These are phyloP conservation scores for Lactifluus volemus DNA, from an alignment of 768 basidiomycete genomes.

Conservation along the genomic window DNA sequence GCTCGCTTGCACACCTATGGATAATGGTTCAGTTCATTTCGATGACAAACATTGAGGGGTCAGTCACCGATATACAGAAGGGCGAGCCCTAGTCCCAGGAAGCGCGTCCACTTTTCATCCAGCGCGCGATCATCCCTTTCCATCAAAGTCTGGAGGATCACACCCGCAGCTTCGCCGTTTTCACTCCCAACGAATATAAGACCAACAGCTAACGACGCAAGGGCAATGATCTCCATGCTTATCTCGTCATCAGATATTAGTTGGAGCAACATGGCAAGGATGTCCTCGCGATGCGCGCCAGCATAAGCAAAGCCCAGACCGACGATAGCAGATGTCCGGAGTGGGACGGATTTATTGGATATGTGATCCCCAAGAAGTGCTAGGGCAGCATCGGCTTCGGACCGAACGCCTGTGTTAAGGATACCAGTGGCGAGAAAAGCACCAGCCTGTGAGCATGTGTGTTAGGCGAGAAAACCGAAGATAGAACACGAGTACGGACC, in stretches of 20 bases:
- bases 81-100: slow-evolving; percentile 83
- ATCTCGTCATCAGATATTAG: slow-evolving; percentile 71
- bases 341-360: slow-evolving; percentile 72
- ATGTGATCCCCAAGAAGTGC: slow-evolving; percentile 87
- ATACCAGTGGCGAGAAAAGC: slow-evolving; percentile 93
- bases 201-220: slow-evolving; percentile 83
- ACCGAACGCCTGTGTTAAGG: slow-evolving; percentile 79
- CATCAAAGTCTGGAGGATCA: slow-evolving; percentile 88
- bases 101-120: slow-evolving; percentile 91
- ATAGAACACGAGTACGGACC: slow-evolving; percentile 28
- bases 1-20: slow-evolving; percentile 77
- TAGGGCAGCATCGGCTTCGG: slow-evolving; percentile 88
- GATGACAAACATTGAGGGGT: slow-evolving; percentile 17
- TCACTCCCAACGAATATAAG: slow-evolving; percentile 95
- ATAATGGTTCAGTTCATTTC: neutral
- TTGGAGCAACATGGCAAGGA: slow-evolving; percentile 70
- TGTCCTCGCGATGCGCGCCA: slow-evolving; percentile 85
- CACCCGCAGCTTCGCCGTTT: slow-evolving; percentile 84
- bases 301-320: slow-evolving; percentile 92
- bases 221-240: slow-evolving; percentile 82
- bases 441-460: slow-evolving; percentile 48
- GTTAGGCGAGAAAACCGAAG: neutral
- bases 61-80: slow-evolving; percentile 76
- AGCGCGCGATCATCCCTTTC: slow-evolving; percentile 68
- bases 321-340: slow-evolving; percentile 83